Evolutionary conservation across 1,284 basidiomycete genomes (phyloP).

Genomic region (Heterobasidion parviporum): DNA sequence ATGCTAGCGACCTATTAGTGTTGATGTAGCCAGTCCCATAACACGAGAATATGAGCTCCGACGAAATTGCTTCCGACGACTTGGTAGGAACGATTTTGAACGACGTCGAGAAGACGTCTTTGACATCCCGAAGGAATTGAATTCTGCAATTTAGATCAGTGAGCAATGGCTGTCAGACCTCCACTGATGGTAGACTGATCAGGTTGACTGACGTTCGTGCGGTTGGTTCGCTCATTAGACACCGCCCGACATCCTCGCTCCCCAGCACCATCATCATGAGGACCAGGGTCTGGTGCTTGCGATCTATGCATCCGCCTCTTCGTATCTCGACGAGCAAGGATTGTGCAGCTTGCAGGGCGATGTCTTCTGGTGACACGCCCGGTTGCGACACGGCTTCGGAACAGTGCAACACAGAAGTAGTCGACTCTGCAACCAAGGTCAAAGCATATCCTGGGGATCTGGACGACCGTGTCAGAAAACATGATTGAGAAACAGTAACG

Average conservation of each 20-base stretch:
- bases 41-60: constrained; percentile 66
- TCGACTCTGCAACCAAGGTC: constrained; percentile 86
- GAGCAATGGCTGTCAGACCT: constrained; percentile 1
- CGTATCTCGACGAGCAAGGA: constrained; percentile 74
- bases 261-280: constrained; percentile 90
- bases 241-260: constrained; percentile 91
- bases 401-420: constrained; percentile 84
- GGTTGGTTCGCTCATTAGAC: constrained; percentile 79
- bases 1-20: constrained; percentile 65
- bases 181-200: neutral
- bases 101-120: constrained; percentile 67
- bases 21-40: constrained; percentile 76
- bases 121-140: constrained; percentile 84
- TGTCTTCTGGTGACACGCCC: constrained; percentile 84
- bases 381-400: constrained; percentile 80
- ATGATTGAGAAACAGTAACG: constrained; percentile 5
- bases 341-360: constrained; percentile 76
- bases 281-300: constrained; percentile 84
- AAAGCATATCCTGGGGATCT: constrained; percentile 96
- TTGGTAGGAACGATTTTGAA: constrained; percentile 43
- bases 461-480: constrained; percentile 2
- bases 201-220: constrained; percentile 60
- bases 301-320: constrained; percentile 85
- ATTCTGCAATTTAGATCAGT: constrained; percentile 42
- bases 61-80: constrained; percentile 34